Evolutionary conservation across 306 rosid genomes (phyloP), one percentile per base, ranked within the genome.

Genomic region (Herpetospermum pedunculosum): DNA sequence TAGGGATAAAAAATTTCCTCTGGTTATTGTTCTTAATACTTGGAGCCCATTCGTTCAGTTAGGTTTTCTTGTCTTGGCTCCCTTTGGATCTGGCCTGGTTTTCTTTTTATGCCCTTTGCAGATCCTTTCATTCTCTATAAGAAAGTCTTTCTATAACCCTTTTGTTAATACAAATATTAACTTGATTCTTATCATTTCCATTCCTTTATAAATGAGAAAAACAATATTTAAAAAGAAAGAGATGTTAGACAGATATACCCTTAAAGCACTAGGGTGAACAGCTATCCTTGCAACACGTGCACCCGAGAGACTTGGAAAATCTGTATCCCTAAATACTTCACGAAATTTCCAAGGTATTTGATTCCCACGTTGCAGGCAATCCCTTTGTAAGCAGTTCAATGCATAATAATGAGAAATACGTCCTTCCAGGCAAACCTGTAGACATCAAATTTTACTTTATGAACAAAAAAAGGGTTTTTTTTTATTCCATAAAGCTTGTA

Each of bases 221-320:
- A 21, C 28, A 52, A 52, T 21, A 52, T 7, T 7, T 52, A 21
- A 26, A 26, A 55, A 26, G 34, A 35, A 55, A 53, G 13, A 54
- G 32, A 54, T 54, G 30, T 25, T 12, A 10, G 63, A 55, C 8
- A 55, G 29, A 26, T 55, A 26, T 55, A 55, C 63, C 63, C 63
- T 55, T 55, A 25, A 28, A 55, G 34, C 63, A 55, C 63, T 13
- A 26, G 35, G 63, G 8, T 26, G 63, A 55, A 55, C 63, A 28
- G 97, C 98, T 71, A 92, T 90, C 69, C 98, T 96, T 29, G 90
- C 97, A 82, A 92, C 90, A 43, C 97, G 97, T 80, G 84, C 98
- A 46, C 98, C 96, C 21, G 97, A 90, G 48, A 90, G 90, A 55
- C 83, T 82, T 19, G 98, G 92, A 40, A 92, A 90, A 68, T 75